Evolutionary conservation across 768 basidiomycete species (phyloP).

Genomic region (Inosperma sp.): DNA sequence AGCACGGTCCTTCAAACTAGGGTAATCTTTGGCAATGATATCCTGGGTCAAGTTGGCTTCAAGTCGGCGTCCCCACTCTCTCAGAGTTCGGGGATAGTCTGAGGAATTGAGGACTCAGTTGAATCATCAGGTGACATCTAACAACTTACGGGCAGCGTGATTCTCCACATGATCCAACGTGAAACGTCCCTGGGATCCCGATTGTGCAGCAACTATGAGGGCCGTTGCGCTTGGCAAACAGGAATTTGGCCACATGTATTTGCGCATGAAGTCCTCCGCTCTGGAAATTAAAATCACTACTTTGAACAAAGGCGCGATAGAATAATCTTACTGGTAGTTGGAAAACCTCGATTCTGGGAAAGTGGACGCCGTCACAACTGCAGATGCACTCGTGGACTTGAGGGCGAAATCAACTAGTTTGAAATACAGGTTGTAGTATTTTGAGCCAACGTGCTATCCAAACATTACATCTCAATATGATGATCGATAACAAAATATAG

Average conservation of each 20-base stretch:
- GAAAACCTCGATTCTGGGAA: conserved; percentile 68
- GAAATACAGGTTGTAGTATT: conserved; percentile 68
- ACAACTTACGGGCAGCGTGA: conserved; percentile 64
- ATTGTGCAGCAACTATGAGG: conserved; percentile 68
- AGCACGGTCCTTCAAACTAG: conserved; percentile 47
- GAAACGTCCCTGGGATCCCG: conserved; percentile 68
- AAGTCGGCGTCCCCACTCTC: conserved; percentile 83
- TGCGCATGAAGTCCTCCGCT: conserved; percentile 81
- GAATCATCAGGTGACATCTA: conserved; percentile 2
- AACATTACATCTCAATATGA: not conserved
- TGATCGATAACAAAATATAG: conserved; percentile 26
- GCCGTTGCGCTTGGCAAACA: conserved; percentile 83
- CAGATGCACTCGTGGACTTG: conserved; percentile 62
- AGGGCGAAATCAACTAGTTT: conserved; percentile 73
- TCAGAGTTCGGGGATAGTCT: conserved; percentile 89
- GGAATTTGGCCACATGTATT: conserved; percentile 87
- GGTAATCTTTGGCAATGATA: conserved; percentile 53
- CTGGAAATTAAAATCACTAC: conserved; percentile 26
- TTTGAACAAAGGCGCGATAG: conserved; percentile 3
- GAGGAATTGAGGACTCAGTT: not conserved
- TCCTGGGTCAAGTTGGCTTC: conserved; percentile 60
- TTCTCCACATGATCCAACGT: conserved; percentile 84
- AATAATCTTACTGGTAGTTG: conserved; percentile 55
- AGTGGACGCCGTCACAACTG: conserved; percentile 63
- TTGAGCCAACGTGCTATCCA: conserved; percentile 47